phyloP scores from a whole-genome alignment of 2,329 filamentous ascomycete genomes.

The Aspergillus ustus region DNA sequence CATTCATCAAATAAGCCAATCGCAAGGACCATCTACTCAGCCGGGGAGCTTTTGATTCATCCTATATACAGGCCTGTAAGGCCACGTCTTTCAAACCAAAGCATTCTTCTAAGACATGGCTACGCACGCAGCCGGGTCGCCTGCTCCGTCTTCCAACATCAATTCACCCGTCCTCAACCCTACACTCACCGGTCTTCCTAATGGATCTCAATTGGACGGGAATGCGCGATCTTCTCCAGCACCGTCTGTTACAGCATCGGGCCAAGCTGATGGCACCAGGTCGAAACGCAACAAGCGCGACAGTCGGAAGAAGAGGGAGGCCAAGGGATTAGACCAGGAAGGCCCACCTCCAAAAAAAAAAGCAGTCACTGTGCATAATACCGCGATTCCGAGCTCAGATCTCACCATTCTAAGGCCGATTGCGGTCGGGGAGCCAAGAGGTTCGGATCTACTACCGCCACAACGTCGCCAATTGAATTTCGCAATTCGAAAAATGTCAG shows the following conservation, averaged over 20 bases:
- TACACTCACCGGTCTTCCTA: constrained; percentile 33
- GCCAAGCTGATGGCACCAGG: constrained; percentile 35
- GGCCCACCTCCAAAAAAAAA: constrained; percentile 43
- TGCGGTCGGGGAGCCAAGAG: constrained; percentile 44
- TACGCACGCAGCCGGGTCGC: constrained; percentile 37
- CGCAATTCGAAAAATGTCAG: constrained; percentile 41
- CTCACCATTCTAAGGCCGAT: constrained; percentile 47
- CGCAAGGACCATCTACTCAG: background rate
- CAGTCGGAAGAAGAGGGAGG: constrained; percentile 50
- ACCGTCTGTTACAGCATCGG: constrained; percentile 34
- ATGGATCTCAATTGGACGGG: constrained; percentile 33
- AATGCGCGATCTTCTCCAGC: constrained; percentile 42
- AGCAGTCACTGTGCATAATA: constrained; percentile 32
- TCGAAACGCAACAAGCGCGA: constrained; percentile 50
- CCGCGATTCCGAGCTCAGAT: constrained; percentile 43
- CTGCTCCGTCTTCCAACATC: constrained; percentile 42
- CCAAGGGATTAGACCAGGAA: constrained; percentile 47
- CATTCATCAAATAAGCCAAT: background rate
- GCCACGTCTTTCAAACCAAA: background rate
- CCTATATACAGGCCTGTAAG: background rate
- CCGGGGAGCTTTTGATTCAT: background rate
- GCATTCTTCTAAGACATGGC: constrained; percentile 29
- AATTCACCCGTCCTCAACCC: constrained; percentile 41
- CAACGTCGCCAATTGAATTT: constrained; percentile 47
- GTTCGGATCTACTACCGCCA: constrained; percentile 43